Evolutionary conservation across 1,284 basidiomycete species (phyloP).

Genomic region (Neolentinus lepideus): DNA sequence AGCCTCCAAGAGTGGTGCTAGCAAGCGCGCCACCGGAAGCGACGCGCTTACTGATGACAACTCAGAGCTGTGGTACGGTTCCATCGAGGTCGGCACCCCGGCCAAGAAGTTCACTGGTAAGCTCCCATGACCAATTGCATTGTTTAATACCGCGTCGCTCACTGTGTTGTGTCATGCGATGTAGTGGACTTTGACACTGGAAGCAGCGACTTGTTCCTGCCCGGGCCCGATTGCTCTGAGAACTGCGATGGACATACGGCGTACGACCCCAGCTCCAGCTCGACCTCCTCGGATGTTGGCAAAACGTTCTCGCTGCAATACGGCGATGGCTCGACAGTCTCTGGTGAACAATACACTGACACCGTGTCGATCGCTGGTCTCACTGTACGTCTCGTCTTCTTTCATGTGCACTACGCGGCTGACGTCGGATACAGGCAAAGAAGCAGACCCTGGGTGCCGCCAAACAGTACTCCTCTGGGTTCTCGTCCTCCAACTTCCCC

Average conservation of each 20-base stretch:
- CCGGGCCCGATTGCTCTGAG: constrained; percentile 18
- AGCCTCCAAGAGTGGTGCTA: not conserved
- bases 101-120: constrained; percentile 14
- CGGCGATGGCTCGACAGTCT: constrained; percentile 23
- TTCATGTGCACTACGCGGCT: not conserved
- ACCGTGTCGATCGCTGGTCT: constrained; percentile 16
- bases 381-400: constrained; percentile 6
- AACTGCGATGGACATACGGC: constrained; percentile 25
- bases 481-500: constrained; percentile 26
- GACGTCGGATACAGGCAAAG: constrained; percentile 19
- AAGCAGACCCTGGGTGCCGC: constrained; percentile 36
- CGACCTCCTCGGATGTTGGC: constrained; percentile 19
- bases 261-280: constrained; percentile 24
- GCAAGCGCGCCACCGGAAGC: constrained; percentile 4
- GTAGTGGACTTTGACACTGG: constrained; percentile 30
- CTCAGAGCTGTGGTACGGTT: constrained; percentile 14
- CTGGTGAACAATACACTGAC: constrained; percentile 25
- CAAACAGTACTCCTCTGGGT: constrained; percentile 33
- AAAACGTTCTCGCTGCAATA: constrained; percentile 20
- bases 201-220: constrained; percentile 18
- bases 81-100: constrained; percentile 24
- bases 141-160: no score
- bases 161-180: constrained; percentile 1
- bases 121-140: not conserved
- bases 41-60: constrained; percentile 7